Evolutionary conservation across 2,329 filamentous ascomycete genomes (phyloP).

Genomic region (Botrytis hyacinthi): DNA sequence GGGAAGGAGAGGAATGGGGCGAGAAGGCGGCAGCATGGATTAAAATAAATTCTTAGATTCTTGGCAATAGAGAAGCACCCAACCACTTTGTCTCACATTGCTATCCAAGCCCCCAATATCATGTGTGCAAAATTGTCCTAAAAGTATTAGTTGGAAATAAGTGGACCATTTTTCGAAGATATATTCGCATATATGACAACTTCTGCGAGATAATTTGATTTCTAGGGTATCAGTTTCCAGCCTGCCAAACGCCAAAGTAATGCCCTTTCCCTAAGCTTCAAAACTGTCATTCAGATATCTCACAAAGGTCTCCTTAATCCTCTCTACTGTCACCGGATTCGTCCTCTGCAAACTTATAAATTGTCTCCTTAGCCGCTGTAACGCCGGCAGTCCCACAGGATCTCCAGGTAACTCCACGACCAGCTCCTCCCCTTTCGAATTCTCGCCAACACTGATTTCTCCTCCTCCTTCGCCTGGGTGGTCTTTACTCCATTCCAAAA

Average conservation of each 20-base stretch:
- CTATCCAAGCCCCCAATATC: not conserved
- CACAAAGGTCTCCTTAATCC: slow-evolving; percentile 63
- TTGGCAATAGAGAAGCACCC: not conserved
- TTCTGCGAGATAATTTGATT: not conserved
- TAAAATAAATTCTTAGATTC: slow-evolving; percentile 14
- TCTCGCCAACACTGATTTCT: slow-evolving; percentile 46
- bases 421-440: slow-evolving; percentile 46
- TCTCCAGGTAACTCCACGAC: slow-evolving; percentile 64
- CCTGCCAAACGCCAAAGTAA: slow-evolving; percentile 19
- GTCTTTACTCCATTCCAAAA: slow-evolving; percentile 65
- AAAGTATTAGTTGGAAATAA: not conserved
- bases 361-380: slow-evolving; percentile 74
- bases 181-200: not conserved
- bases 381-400: slow-evolving; percentile 67
- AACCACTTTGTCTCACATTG: not conserved
- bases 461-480: slow-evolving; percentile 61
- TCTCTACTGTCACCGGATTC: slow-evolving; percentile 55
- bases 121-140: not conserved
- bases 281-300: slow-evolving; percentile 65
- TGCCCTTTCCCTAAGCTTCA: slow-evolving; percentile 39
- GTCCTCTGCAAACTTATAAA: slow-evolving; percentile 74
- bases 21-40: slow-evolving; percentile 35
- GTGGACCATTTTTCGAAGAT: not conserved
- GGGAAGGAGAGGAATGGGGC: slow-evolving; percentile 36
- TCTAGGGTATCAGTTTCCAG: slow-evolving; percentile 25